Evolutionary conservation across 2,329 filamentous ascomycete species (phyloP), one percentile per base, ranked within the genome.

Genomic region (Penicillium sp.): DNA sequence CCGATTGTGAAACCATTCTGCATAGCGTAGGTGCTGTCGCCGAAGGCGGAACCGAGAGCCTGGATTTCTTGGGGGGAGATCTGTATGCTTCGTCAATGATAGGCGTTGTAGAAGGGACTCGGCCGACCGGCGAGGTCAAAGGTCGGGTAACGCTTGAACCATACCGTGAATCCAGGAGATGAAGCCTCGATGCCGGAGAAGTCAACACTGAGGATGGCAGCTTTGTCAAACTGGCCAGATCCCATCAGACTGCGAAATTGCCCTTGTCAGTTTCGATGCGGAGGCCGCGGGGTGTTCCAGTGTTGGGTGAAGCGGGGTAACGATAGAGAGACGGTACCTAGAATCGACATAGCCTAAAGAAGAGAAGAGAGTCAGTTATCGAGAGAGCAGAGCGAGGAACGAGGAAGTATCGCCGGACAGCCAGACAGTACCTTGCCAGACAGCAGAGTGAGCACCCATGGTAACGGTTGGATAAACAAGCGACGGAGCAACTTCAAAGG

Each of bases 101-200:
- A 54, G 17, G 26, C 45, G 38, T 53, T 56, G n/a, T 7, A 46
- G 49, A 38, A 21, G n/a, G 8, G 49, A 29, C 31, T 15, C 29
- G 46, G 56, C 17, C 30, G 56, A 21, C 29, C 56, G 47, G n/a
- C 17, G 21, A 17, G 56, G 54, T 31, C 55, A 45, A 44, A 30
- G 44, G 30, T 21, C 41, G 55, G 9, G 31, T 54, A 47, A 45
- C 44, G 26, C 29, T 46, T 30, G 45, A 38, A 48, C 23, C 81
- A 78, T 89, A 97, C 92, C 76, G 84, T 82, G 83, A 97, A 96
- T 69, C 84, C 86, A 58, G 85, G 23, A 30, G 88, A 88, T 47
- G 83, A 77, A 64, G 92, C 92, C 92, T 92, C 96, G 71, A 87
- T 85, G 76, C 89, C 92, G 80, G 91, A 91, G 72, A 92, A 91